Evolutionary conservation across 495 filamentous ascomycete species (phyloP), one percentile per base, ranked within the genome.

Genomic region (Lasiosphaeriaceae sp.): DNA sequence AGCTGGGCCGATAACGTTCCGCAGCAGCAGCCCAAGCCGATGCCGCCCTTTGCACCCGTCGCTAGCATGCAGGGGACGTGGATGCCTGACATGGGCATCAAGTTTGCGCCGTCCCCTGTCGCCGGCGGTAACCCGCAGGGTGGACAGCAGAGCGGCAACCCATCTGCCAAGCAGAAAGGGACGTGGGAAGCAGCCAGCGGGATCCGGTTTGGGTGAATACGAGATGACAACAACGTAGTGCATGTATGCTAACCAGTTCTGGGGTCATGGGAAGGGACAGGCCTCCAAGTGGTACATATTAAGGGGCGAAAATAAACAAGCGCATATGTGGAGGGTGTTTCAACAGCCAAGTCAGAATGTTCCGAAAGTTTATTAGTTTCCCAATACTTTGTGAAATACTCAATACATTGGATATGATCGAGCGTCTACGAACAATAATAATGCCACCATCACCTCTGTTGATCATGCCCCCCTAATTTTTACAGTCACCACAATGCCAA

Each of bases 71-170:
- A 71, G n/a, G 73, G 77, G 2, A 83, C 89, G 57, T 94, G 90
- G 90, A 82, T 83, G 39, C 89, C 89, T 0, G 86, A 89, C 5
- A 83, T 88, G 75, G 88, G 88, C 0, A 92, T 94, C 57, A 86
- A 86, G 19, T 95, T 93, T 66, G 79, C 58, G 17, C 47, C 49
- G 11, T 17, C 58, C 11, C 50, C 62, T 24, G 46, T 23, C 21
- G 35, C 23, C n/a, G 59, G 39, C 35, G 54, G 16, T 19, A 47
- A 24, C 21, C 29, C 22, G 14, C 43, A 31, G 19, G 41, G 11
- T 14, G 53, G 46, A 11, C 54, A 60, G n/a, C 53, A 61, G 26
- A 55, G 47, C 1, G 55, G 26, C 31, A 61, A 57, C 37, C 26
- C 26, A 31, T 31, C 26, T 9, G 35, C 56, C 3, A 44, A 59